Evolutionary conservation across 495 filamentous ascomycete species (phyloP), one percentile per base, ranked within the genome.

Genomic region (Achaetomiella virescens): DNA sequence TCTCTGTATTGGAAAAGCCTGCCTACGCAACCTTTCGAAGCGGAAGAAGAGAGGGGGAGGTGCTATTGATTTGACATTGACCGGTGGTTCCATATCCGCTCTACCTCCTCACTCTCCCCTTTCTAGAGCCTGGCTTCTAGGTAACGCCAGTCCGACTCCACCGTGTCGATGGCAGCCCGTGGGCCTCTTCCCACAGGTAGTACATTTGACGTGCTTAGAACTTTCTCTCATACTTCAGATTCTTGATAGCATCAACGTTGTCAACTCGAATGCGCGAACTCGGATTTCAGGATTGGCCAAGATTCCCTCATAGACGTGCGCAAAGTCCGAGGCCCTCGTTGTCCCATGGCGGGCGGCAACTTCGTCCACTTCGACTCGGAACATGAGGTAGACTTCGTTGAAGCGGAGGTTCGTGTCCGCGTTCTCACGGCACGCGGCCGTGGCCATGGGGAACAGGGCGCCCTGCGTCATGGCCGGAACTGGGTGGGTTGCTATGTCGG

Each of bases 321-420:
- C 47, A 57, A 68, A 70, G 11, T 65, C 61, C 15, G 61, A 60
- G 3, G 66, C 59, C 22, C 51, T 60, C 27, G 56, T 58, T 0
- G 52, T 48, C 0, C 64, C 68, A 14, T 61, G 38, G 55, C 58
- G 43, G n/a, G 41, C 64, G 11, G 65, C 67, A 18, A 47, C 56
- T n/a, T 51, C 43, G 49, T 72, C 72, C 3, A 68, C 67, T 47
- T 71, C 70, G 15, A 74, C 72, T 8, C 69, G 66, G 33, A 60
- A 55, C 11, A 12, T 45, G 24, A 70, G 64, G 44, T 71, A 72
- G 15, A 72, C 54, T 48, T 75, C 72, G 59, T 74, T 72, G 59
- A 72, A 67, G 27, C 72, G 71, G 12, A 75, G 60, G 41, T 73
- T 72, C 2, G 67, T 74, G 0, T 60, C 54, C 24, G 53, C 53